Evolutionary conservation across 441 rosid species (phyloP), one percentile per base, ranked within the genome.

Genomic region (Monsonia emarginata): DNA sequence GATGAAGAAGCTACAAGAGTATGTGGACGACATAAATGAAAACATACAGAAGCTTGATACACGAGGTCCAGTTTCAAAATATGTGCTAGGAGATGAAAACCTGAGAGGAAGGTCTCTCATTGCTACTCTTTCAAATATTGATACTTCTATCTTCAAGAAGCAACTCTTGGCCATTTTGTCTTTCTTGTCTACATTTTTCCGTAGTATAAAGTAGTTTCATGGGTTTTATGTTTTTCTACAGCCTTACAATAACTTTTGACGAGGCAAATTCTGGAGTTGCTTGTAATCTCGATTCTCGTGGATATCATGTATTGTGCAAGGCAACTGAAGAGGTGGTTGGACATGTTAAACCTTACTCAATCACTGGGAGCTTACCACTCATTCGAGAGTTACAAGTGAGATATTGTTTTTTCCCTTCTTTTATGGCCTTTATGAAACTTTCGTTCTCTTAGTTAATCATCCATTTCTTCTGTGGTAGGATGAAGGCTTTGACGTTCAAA

Each of bases 401-500:
- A 69, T 54, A 63, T 66, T 36, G 27, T 26, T 71, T 57, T 40
- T 59, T 30, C 31, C 27, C 58, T 59, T 58, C 21, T 59, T 14
- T 50, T 3, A 22, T 3, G 34, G 18, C 42, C 36, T 38, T 0
- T 68, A 61, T 31, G 50, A 56, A 70, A 44, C 22, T 64, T 6
- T 48, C 24, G 36, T 56, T 65, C 27, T 2, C 52, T 67, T 13
- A 7, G 13, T 28, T 32, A 19, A 64, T 0, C 9, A 19, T 62
- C 65, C 74, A 13, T 3, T 67, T 67, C 3, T 67, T 27, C 8
- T 38, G 25, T 74, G 44, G 78, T 73, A 92, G 98, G 88, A 90
- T 28, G 89, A 88, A 83, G 98, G 97, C 27, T 92, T 89, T 24
- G 98, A 92, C 73, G 98, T 92, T 74, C 98, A 92, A 75, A 92